Conservation (phyloP, 2,329 filamentous ascomycete species). For the Aspergillus transmontanensis region DNA sequence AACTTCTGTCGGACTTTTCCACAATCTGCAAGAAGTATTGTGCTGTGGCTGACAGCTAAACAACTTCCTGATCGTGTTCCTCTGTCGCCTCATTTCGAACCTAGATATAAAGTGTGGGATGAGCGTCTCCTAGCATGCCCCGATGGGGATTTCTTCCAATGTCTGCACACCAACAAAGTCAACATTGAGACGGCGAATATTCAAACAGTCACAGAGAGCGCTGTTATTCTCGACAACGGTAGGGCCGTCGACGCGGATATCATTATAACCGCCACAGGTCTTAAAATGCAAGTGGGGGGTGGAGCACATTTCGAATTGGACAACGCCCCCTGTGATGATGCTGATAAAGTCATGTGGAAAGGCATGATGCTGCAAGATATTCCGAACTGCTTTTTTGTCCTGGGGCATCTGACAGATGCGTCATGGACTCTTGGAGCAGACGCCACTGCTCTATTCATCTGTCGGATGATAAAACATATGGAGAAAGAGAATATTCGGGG, state of each 20-base stretch:
- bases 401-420: conserved; percentile 33
- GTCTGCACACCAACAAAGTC: conserved; percentile 36
- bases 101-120: conserved; percentile 64
- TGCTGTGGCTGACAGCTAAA: neutral
- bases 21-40: neutral
- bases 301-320: conserved; percentile 28
- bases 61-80: neutral
- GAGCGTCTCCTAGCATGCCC: conserved; percentile 70
- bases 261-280: conserved; percentile 39
- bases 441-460: conserved; percentile 27
- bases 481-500: neutral
- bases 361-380: conserved; percentile 36
- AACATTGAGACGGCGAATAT: conserved; percentile 48
- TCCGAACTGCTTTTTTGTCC: conserved; percentile 32
- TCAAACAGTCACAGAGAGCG: conserved; percentile 45
- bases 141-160: conserved; percentile 57
- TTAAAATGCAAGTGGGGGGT: conserved; percentile 33
- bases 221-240: conserved; percentile 48
- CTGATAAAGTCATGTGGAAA: conserved; percentile 35
- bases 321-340: conserved; percentile 19
- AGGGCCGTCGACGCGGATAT: conserved; percentile 32
- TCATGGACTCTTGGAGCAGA: conserved; percentile 40
- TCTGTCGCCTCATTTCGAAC: conserved; percentile 58
- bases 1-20: neutral
- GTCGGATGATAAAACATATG: conserved; percentile 27